A percentile compares a stretch with the other conserved stretches of the same genome.
Evolutionary conservation across 202 grass and related monocot genomes (phyloP).

Genomic region (Zoysia matrella): DNA sequence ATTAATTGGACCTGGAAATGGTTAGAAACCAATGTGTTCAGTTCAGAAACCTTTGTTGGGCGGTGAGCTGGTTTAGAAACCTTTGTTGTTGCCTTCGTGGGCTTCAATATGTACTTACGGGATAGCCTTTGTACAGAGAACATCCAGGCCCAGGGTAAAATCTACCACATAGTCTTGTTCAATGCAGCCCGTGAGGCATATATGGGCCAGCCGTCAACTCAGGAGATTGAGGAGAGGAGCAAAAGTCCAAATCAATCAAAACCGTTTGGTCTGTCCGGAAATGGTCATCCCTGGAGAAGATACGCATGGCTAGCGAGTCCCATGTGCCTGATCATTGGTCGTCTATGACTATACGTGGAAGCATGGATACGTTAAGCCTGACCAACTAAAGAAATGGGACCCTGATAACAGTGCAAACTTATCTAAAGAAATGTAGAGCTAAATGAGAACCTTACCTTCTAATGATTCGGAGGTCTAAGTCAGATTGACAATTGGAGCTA

Average conservation of each 20-base stretch:
- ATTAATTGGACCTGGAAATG: too few species aligned
- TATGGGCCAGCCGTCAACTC: constrained; percentile 2
- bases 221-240: neutral
- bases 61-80: too few species aligned
- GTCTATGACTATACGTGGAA: constrained; percentile 11
- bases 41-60: too few species aligned
- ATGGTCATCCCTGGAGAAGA: neutral
- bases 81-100: neutral
- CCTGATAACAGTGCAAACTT: constrained; percentile 3
- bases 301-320: constrained; percentile 35
- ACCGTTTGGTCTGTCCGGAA: constrained; percentile 19
- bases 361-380: constrained; percentile 35
- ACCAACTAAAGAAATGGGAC: constrained; percentile 2
- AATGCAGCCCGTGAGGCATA: neutral
- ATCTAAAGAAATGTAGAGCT: constrained; percentile 2
- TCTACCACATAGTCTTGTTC: neutral
- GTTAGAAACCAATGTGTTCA: too few species aligned
- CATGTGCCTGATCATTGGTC: constrained; percentile 65
- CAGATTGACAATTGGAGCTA: neutral
- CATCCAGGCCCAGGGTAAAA: neutral
- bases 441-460: constrained; percentile 22
- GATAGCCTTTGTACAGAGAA: neutral
- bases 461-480: constrained; percentile 35
- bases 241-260: neutral
- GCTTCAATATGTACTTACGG: neutral